A percentile compares a stretch with the other conserved stretches of the same genome.
Evolutionary conservation across 2,329 filamentous ascomycete genomes (phyloP).

Genomic region (Sporothrix protearum): DNA sequence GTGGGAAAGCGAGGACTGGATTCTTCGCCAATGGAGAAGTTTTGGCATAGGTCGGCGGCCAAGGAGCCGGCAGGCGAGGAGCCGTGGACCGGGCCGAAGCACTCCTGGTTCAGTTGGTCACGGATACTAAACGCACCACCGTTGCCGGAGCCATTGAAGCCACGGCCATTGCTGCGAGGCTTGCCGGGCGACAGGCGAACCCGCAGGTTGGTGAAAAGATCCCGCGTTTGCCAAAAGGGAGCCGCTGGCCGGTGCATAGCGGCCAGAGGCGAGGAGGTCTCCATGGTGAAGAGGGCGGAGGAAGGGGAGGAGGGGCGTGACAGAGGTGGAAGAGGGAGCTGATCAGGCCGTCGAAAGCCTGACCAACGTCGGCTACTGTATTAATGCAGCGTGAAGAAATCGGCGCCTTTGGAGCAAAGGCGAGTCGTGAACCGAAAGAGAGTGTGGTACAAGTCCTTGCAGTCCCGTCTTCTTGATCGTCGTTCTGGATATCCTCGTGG

Average conservation of each 20-base stretch:
- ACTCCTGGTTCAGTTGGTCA: conserved; percentile 67
- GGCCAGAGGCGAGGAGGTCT: conserved; percentile 88
- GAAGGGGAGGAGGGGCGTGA: background rate
- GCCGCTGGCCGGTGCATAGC: conserved; percentile 78
- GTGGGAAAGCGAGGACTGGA: conserved; percentile 79
- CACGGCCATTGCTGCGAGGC: conserved; percentile 45
- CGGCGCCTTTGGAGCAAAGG: background rate
- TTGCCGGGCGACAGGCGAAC: conserved; percentile 48
- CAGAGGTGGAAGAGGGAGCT: background rate
- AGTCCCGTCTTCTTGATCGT: background rate
- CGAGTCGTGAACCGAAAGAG: background rate
- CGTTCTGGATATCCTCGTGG: conserved; percentile 9
- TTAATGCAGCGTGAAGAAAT: conserved; percentile 11
- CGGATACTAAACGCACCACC: conserved; percentile 69
- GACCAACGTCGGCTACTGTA: background rate
- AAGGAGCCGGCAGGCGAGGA: conserved; percentile 89
- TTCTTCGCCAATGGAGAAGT: conserved; percentile 85
- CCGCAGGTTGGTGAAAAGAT: conserved; percentile 52
- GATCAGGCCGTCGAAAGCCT: conserved; percentile 17
- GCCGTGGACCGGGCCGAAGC: conserved; percentile 75
- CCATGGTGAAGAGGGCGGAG: conserved; percentile 60
- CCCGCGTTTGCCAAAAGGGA: conserved; percentile 61
- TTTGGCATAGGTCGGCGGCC: conserved; percentile 91
- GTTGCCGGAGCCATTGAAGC: background rate
- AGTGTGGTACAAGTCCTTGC: background rate